Conservation (phyloP, 192 early-diverging fungal species). For the Backusella australiensis region DNA sequence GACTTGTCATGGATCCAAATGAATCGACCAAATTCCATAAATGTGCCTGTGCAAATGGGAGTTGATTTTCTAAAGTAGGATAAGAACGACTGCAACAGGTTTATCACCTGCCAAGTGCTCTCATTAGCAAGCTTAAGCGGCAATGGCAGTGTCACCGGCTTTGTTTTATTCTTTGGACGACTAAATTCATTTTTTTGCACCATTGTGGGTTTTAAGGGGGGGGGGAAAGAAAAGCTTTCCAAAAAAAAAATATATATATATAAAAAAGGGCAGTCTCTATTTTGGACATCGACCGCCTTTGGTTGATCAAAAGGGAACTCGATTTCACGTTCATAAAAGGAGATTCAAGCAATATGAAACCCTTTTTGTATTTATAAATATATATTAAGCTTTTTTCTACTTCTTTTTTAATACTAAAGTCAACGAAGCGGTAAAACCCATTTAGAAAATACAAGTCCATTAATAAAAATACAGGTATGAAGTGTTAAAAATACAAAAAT, state of each 20-base stretch:
- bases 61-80: not conserved
- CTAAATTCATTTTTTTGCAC: not conserved
- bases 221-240: not conserved
- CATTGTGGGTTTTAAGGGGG: not conserved
- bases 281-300: not conserved
- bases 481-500: not conserved
- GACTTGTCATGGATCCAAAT: slow-evolving; percentile 17
- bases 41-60: slow-evolving; percentile 4
- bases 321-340: not conserved
- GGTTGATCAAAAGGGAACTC: not conserved
- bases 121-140: not conserved
- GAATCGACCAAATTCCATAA: slow-evolving; percentile 22
- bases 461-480: not conserved
- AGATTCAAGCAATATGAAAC: not conserved
- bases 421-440: not conserved
- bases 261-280: not conserved
- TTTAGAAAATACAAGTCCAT: not conserved
- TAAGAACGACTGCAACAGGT: not conserved
- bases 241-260: not conserved
- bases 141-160: not conserved
- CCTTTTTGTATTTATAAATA: not conserved
- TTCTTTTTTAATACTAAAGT: not conserved
- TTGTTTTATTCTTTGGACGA: not conserved
- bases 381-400: not conserved
- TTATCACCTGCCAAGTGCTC: not conserved